Conservation (phyloP, 495 filamentous ascomycete species). For the Aspergillus diversus region DNA sequence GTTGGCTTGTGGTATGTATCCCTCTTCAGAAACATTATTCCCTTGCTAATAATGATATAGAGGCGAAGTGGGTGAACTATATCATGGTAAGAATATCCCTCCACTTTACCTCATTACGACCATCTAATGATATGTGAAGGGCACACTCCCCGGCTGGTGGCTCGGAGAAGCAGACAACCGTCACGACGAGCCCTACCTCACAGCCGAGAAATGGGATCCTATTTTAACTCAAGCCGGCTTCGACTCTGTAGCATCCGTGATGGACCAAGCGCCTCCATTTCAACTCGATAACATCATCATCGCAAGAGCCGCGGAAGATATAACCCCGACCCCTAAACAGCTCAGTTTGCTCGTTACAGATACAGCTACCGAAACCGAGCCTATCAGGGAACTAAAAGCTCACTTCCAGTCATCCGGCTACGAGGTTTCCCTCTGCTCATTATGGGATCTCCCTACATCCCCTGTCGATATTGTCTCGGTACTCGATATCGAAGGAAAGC, state of each 20-base stretch:
- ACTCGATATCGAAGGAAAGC: slow-evolving; percentile 35
- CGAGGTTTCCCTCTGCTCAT: slow-evolving; percentile 6
- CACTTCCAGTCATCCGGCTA: background rate
- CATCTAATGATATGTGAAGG: slow-evolving; percentile 1
- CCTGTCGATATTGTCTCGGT: slow-evolving; percentile 37
- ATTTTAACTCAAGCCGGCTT: background rate
- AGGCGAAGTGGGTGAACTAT: slow-evolving; percentile 19
- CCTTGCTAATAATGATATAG: background rate
- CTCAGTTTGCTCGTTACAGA: background rate
- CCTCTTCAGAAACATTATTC: background rate
- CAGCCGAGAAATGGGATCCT: slow-evolving; percentile 32
- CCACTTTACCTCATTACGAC: background rate
- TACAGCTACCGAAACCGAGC: background rate
- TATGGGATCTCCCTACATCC: slow-evolving; percentile 26
- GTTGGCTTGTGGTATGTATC: background rate
- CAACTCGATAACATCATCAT: background rate
- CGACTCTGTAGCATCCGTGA: background rate
- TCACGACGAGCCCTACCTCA: slow-evolving; percentile 32
- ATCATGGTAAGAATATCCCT: slow-evolving; percentile 1
- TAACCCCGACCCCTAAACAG: background rate
- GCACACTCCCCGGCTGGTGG: slow-evolving; percentile 42
- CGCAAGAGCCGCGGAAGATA: background rate
- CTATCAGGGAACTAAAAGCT: background rate
- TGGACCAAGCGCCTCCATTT: background rate
- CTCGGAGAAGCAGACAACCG: slow-evolving; percentile 37